Conservation (phyloP, 1,284 basidiomycete genomes). For the Mycocalia duriaeana region DNA sequence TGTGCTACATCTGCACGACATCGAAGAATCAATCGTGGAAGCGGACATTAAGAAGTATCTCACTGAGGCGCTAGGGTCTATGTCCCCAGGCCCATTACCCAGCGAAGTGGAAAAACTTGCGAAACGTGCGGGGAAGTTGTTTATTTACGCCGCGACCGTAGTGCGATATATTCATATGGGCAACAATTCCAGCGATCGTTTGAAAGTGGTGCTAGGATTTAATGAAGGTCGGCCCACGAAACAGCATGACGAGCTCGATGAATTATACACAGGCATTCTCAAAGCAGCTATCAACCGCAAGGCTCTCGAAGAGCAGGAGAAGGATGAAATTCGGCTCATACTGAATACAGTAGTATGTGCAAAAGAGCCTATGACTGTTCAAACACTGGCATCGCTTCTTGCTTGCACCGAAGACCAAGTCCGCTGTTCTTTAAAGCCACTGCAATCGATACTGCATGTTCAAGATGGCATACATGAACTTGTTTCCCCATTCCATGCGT, state of each 20-base stretch:
- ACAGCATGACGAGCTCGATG: background rate
- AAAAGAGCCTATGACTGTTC: background rate
- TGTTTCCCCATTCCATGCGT: background rate
- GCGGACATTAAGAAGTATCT: slow-evolving; percentile 16
- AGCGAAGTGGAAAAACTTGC: slow-evolving; percentile 8
- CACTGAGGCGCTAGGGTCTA: slow-evolving; percentile 3
- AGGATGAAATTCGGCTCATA: background rate
- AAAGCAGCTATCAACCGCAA: background rate
- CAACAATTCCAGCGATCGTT: background rate
- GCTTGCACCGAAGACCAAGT: background rate
- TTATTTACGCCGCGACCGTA: slow-evolving; percentile 18
- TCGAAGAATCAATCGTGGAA: slow-evolving; percentile 12
- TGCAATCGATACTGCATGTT: background rate
- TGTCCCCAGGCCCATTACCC: slow-evolving; percentile 5
- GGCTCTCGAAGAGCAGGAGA: background rate
- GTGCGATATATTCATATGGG: slow-evolving; percentile 9
- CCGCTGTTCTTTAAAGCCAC: background rate
- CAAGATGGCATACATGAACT: background rate
- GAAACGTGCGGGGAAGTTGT: slow-evolving; percentile 11
- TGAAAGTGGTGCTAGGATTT: background rate
- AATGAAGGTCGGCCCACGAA: background rate
- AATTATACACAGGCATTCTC: background rate
- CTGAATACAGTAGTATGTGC: background rate
- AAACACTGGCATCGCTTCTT: background rate
- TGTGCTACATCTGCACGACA: slow-evolving; percentile 13